Conservation (phyloP, 345 rosid species). For the Eucalyptus polybractea region DNA sequence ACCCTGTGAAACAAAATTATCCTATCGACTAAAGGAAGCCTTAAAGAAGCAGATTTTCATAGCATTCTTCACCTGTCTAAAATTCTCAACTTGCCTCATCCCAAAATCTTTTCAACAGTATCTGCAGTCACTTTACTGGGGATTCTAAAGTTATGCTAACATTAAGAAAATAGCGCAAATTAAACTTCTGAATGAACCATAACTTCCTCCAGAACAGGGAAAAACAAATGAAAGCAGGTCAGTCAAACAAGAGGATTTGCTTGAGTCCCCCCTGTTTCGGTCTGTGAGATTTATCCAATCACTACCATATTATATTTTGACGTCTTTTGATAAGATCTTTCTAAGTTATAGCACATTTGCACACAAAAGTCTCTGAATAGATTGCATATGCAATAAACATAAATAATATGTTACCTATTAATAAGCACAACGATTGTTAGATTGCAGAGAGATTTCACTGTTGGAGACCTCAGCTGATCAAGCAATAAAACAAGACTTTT, state of each 20-base stretch:
- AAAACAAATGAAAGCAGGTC: background rate
- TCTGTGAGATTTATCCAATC: background rate
- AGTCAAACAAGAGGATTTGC: background rate
- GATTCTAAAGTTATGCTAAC: background rate
- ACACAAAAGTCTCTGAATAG: background rate
- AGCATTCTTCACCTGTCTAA: background rate
- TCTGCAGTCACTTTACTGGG: background rate
- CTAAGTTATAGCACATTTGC: background rate
- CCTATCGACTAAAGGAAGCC: background rate
- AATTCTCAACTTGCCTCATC: background rate
- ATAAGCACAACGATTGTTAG: conserved; percentile 59
- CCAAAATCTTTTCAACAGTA: background rate
- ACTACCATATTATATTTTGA: background rate
- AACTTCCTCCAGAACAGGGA: background rate
- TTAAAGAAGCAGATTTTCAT: background rate
- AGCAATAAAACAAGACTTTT: conserved; percentile 67
- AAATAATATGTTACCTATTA: conserved; percentile 36
- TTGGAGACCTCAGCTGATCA: conserved; percentile 87
- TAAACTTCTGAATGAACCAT: background rate
- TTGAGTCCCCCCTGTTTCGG: background rate
- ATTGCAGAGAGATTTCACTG: conserved; percentile 64
- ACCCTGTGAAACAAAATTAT: background rate
- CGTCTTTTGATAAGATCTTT: background rate
- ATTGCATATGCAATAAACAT: background rate
- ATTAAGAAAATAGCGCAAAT: background rate